Base-by-base conservation (phyloP, 257 asterid genomes). In the Verbena officinalis region DNA sequence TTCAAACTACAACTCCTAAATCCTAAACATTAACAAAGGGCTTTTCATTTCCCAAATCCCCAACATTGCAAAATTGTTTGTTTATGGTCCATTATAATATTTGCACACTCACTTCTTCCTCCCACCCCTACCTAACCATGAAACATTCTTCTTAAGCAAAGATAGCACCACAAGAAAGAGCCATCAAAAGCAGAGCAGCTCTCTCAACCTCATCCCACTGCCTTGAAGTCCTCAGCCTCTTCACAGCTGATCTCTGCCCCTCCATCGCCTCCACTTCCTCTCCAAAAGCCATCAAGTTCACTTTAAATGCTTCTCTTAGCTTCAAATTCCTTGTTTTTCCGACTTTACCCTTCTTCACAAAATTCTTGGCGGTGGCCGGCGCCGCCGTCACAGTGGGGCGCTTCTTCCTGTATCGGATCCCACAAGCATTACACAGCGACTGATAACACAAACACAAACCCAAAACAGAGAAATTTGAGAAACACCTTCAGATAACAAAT, bases 391-490 rank as follows among this genome's bases (percentile, higher is more conserved):
- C 22, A 4, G 30, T 52, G 0, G 60, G 68, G 33, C 80, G 76
- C 74, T 76, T 88, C 90, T 88, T 89, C 22, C 92, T 77, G 48
- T 68, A 58, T 59, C 80, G 75, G 59, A 89, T 82, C 69, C 96
- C 96, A 62, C 95, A 89, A 27, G 96, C 93, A 69, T 86, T 89
- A 57, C 95, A 89, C 21, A 89, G 77, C 5, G 96, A 79, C 95
- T 86, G 81, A 12, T 61, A n/a, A n/a, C n/a, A n/a, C n/a, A 59
- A 24, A 34, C 0, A 14, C 40, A 31, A 53, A 38, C 11, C 15
- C 38, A n/a, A 22, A 45, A 9, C 3, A 20, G 11, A 20, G 7
- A 20, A 34, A 16, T 9, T 17, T 24, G 16, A 57, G 55, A 27
- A 42, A 24, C 24, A 65, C 9, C 22, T 13, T 39, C 20, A 52